A percentile compares a stretch with the other conserved stretches of the same genome.
Conservation (phyloP, 495 filamentous ascomycete genomes). For the Podospora conica region DNA sequence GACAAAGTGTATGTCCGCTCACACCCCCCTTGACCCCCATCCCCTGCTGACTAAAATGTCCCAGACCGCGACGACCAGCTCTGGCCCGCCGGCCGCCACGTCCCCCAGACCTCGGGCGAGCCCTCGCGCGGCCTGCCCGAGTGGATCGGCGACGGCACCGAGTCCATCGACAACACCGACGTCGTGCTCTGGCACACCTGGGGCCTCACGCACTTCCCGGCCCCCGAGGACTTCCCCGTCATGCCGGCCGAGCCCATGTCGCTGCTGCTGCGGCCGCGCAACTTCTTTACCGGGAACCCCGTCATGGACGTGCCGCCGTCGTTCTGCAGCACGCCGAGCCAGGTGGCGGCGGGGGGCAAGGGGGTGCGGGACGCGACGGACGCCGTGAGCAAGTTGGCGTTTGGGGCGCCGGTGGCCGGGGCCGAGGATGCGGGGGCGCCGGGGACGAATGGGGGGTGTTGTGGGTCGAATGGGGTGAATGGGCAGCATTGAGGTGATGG, state of each 20-base stretch:
- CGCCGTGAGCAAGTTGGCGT: constrained; percentile 41
- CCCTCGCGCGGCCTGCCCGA: constrained; percentile 70
- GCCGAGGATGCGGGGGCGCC: neutral
- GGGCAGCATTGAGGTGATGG: constrained; percentile 9
- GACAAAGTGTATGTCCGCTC: constrained; percentile 65
- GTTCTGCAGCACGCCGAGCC: constrained; percentile 66
- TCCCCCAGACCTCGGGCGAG: constrained; percentile 86
- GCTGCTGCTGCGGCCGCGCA: constrained; percentile 70
- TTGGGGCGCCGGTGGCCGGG: constrained; percentile 9
- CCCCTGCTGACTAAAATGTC: neutral
- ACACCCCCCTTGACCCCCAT: neutral
- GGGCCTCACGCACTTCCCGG: constrained; percentile 84
- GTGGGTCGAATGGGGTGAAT: constrained; percentile 24
- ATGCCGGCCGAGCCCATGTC: constrained; percentile 87
- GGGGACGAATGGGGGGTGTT: constrained; percentile 20
- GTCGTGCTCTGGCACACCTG: constrained; percentile 97
- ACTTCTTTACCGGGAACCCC: constrained; percentile 86
- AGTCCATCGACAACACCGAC: constrained; percentile 75
- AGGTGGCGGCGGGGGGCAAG: constrained; percentile 48
- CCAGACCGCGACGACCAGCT: constrained; percentile 78
- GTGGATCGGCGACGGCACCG: constrained; percentile 74
- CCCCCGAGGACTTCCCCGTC: constrained; percentile 89
- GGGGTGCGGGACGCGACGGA: constrained; percentile 43
- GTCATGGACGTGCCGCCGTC: constrained; percentile 82
- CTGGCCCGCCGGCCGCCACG: constrained; percentile 87